phyloP scores from a whole-genome alignment of 164 flowering plant species.

The Taxillus chinensis region DNA sequence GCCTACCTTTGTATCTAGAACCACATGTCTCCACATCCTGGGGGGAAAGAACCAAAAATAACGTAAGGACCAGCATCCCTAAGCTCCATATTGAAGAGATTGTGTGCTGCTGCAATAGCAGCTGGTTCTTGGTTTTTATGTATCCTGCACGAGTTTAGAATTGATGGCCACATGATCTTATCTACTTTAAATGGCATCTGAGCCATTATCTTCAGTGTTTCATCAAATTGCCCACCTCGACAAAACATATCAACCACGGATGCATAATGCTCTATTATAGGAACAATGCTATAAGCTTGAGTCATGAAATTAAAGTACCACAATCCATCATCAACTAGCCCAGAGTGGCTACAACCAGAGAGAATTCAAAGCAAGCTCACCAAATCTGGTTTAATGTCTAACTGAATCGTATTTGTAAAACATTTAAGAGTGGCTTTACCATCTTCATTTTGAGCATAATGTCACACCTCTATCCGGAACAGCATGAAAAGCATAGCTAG shows the following conservation, averaged over 20 bases:
- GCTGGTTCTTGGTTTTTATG: conserved; percentile 60
- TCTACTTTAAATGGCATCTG: conserved; percentile 68
- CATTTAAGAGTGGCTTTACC: conserved; percentile 36
- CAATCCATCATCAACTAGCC: conserved; percentile 58
- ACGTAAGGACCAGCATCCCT: conserved; percentile 68
- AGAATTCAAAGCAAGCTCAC: conserved; percentile 61
- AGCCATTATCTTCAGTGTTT: conserved; percentile 49
- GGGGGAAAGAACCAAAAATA: conserved; percentile 89
- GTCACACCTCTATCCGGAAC: no score
- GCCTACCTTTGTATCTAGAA: conserved; percentile 81
- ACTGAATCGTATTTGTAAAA: conserved; percentile 46
- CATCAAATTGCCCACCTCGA: conserved; percentile 40
- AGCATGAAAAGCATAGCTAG: no score
- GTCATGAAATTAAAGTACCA: conserved; percentile 46
- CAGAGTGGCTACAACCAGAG: conserved; percentile 66
- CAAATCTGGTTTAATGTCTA: conserved; percentile 54
- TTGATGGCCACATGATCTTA: conserved; percentile 60
- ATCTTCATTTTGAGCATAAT: conserved; percentile 70
- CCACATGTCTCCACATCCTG: conserved; percentile 97
- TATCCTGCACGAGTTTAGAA: conserved; percentile 60
- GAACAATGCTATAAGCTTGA: conserved; percentile 24
- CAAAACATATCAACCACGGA: conserved; percentile 59
- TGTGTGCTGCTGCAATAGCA: conserved; percentile 34
- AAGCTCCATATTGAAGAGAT: conserved; percentile 50
- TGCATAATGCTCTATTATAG: conserved; percentile 56